Base-by-base conservation (phyloP, 768 basidiomycete species). In the Russula virescens region DNA sequence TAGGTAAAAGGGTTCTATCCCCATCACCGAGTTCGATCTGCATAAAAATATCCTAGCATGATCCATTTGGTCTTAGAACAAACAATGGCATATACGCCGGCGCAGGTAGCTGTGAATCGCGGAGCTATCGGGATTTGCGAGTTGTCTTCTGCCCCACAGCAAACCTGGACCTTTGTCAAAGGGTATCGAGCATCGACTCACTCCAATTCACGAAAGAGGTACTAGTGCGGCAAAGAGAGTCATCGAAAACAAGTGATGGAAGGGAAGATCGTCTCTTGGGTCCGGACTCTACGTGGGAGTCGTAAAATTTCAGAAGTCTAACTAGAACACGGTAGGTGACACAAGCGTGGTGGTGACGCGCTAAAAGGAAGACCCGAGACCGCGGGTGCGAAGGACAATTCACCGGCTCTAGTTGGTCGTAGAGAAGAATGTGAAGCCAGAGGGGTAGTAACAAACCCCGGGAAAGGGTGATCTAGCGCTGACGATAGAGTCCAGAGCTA, bases 341-440 rank as follows among this genome's bases (percentile, higher is more conserved):
- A n/a, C 16, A 23, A 35, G 38, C 13, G 55, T 43, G 21, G 51
- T 49, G 42, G 58, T 64, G 58, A 64, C 46, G 58, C 58, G 47
- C 47, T n/a, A 45, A 59, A 43, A 38, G 13, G 38, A 46, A 43
- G 23, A 48, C 35, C 23, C 23, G 58, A 63, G 53, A 48, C 23
- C 34, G 63, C 55, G 63, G 58, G 58, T 64, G 58, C 46, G 58
- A 64, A 55, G 52, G 58, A 50, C 58, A 53, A 50, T 60, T 64
- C 58, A 28, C 63, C 63, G 63, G 63, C 28, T 40, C 63, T n/a
- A 60, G 58, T 49, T n/a, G 55, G 58, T 49, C 55, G 51, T 55
- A 58, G 47, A 60, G 63, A 64, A 64, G 63, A n/a, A 64, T 64
- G 58, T 60, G 63, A 64, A 55, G 42, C 53, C 7, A 60, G 46